phyloP scores from a whole-genome alignment of 1,139 yeast genomes.

The Candida anutae region DNA sequence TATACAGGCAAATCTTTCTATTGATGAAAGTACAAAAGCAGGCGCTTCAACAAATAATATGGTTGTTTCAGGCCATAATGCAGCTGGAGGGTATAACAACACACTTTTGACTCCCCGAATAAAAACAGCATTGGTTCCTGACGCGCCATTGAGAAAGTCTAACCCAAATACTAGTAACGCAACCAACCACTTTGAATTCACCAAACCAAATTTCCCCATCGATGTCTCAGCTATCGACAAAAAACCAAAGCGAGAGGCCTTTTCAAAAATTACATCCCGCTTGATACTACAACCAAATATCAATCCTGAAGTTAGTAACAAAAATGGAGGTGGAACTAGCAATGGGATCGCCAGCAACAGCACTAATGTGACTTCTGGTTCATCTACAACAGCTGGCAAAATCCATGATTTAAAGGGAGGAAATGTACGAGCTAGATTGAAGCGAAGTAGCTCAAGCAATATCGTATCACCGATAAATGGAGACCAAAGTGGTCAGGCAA shows the following conservation, averaged over 20 bases:
- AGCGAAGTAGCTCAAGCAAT: conserved; percentile 22
- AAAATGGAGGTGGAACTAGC: conserved; percentile 2
- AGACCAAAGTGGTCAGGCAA: neutral
- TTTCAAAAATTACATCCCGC: conserved; percentile 46
- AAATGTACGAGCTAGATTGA: conserved; percentile 13
- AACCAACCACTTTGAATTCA: conserved; percentile 20
- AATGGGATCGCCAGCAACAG: neutral
- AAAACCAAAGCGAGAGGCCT: conserved; percentile 21
- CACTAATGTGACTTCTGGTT: neutral
- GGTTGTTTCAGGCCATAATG: too few species aligned
- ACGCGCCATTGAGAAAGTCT: conserved; percentile 47
- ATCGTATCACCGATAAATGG: conserved; percentile 5
- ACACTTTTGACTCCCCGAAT: conserved; percentile 41
- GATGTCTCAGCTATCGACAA: conserved; percentile 7
- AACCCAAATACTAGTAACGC: conserved; percentile 17
- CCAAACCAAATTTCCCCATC: conserved; percentile 28
- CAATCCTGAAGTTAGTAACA: conserved; percentile 5
- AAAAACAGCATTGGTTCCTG: conserved; percentile 35
- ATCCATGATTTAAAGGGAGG: neutral
- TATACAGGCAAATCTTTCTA: too few species aligned
- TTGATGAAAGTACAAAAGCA: conserved; percentile 6
- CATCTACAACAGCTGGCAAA: neutral
- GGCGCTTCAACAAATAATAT: too few species aligned
- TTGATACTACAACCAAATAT: conserved; percentile 41
- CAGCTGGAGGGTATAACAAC: too few species aligned